Evolutionary conservation across 2,329 filamentous ascomycete species (phyloP).

Genomic region (Gaeumannomyces tritici): DNA sequence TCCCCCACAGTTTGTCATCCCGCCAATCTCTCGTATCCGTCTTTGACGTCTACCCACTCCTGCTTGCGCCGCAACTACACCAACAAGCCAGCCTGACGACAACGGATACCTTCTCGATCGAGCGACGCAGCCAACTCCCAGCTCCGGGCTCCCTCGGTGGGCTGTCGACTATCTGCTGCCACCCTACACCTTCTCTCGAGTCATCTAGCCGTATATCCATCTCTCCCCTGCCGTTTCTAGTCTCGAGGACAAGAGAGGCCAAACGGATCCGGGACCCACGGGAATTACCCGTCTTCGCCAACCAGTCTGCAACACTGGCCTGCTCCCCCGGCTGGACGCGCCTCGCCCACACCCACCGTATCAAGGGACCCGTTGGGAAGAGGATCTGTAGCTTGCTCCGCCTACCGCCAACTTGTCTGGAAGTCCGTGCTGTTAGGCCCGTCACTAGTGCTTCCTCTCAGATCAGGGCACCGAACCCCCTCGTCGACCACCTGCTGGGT

Average conservation of each 20-base stretch:
- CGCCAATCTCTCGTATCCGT: background rate
- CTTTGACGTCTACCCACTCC: background rate
- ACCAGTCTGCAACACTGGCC: background rate
- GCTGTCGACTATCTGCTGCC: background rate
- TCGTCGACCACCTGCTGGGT: background rate
- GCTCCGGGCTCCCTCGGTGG: background rate
- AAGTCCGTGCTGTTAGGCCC: background rate
- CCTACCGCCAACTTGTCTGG: background rate
- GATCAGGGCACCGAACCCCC: background rate
- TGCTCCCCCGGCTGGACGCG: background rate
- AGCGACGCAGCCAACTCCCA: background rate
- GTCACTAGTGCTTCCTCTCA: background rate
- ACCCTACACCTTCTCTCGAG: background rate
- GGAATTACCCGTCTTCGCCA: background rate
- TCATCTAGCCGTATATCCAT: slow-evolving; percentile 1
- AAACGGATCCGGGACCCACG: background rate
- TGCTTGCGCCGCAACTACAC: background rate
- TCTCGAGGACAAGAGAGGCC: background rate
- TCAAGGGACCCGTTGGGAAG: background rate
- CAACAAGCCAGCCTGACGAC: background rate
- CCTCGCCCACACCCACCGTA: background rate
- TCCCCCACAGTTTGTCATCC: background rate
- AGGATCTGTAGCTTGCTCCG: background rate
- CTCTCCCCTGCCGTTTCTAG: background rate
- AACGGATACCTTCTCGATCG: background rate